phyloP scores from a whole-genome alignment of 257 asterid genomes.

The Jacaranda copaia region DNA sequence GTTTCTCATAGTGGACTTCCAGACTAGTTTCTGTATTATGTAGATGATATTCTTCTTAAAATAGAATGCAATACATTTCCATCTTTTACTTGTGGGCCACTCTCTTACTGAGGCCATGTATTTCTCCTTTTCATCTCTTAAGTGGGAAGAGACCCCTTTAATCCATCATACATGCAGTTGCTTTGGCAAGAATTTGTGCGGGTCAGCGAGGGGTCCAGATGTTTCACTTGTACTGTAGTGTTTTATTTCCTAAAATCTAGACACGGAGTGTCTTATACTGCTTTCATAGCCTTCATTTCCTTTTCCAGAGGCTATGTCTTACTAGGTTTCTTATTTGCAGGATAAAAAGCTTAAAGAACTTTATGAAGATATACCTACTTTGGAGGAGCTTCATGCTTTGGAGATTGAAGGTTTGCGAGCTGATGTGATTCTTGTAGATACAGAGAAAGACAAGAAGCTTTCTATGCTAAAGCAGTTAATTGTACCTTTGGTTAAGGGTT shows the following conservation, averaged over 20 bases:
- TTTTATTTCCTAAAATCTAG: not conserved
- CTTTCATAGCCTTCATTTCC: not conserved
- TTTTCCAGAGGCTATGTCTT: slow-evolving; percentile 24
- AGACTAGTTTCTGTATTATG: not conserved
- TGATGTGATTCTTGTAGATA: slow-evolving; percentile 90
- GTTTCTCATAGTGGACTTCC: not conserved
- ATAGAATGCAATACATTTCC: slow-evolving; percentile 10
- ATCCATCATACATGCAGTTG: not conserved
- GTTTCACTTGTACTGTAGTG: not conserved
- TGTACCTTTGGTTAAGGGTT: slow-evolving; percentile 85
- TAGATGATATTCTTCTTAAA: not conserved
- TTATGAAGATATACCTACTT: slow-evolving; percentile 80
- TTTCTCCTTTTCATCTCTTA: not conserved
- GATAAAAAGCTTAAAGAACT: slow-evolving; percentile 91
- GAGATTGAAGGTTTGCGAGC: slow-evolving; percentile 84
- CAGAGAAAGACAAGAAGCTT: slow-evolving; percentile 86
- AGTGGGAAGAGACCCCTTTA: not conserved
- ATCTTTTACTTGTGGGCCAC: slow-evolving; percentile 6
- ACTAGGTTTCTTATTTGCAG: slow-evolving; percentile 47
- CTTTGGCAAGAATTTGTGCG: slow-evolving; percentile 13
- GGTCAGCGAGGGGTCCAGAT: not conserved
- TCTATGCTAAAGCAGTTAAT: slow-evolving; percentile 86
- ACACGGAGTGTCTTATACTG: not conserved
- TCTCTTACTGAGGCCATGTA: not conserved
- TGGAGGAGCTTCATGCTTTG: slow-evolving; percentile 85